These are phyloP conservation scores for Candida piceae DNA, from an alignment of 805 yeast species.

Conservation along the genomic window DNA sequence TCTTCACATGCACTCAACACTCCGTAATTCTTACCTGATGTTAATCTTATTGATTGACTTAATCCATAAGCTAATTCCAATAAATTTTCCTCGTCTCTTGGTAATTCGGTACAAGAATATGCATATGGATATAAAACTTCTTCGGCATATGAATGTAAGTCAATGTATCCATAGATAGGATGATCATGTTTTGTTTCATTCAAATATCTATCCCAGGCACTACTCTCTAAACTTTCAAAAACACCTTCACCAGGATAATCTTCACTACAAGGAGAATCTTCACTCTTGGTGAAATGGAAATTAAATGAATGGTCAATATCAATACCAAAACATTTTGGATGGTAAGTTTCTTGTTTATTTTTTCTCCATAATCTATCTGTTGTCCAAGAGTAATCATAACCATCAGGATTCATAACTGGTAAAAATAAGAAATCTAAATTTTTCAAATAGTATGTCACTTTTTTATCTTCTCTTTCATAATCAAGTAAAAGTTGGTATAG, in stretches of 20 bases:
- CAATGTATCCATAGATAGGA: constrained; percentile 69
- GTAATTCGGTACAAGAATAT: constrained; percentile 64
- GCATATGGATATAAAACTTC: constrained; percentile 82
- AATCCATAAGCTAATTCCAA: constrained; percentile 79
- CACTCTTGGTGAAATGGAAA: constrained; percentile 60
- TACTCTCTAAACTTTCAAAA: constrained; percentile 60
- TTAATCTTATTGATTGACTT: constrained; percentile 62
- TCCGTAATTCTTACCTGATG: constrained; percentile 58
- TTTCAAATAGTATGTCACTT: constrained; percentile 44
- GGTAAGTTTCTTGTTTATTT: constrained; percentile 70
- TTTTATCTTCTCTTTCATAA: constrained; percentile 36
- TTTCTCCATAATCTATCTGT: constrained; percentile 83
- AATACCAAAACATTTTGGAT: constrained; percentile 69
- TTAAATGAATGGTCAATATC: constrained; percentile 84
- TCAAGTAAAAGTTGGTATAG: constrained; percentile 43
- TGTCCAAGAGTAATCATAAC: constrained; percentile 80
- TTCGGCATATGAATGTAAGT: constrained; percentile 81
- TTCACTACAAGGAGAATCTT: constrained; percentile 74
- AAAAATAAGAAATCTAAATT: constrained; percentile 67
- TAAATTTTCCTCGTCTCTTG: constrained; percentile 77
- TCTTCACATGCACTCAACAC: constrained; percentile 79
- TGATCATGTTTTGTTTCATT: constrained; percentile 48
- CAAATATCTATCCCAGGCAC: constrained; percentile 42
- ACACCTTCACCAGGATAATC: constrained; percentile 74
- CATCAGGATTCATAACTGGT: constrained; percentile 89